Evolutionary conservation across 1,139 yeast genomes (phyloP), one percentile per base, ranked within the genome.

Genomic region (Yamadazyma spencermartinsiae): DNA sequence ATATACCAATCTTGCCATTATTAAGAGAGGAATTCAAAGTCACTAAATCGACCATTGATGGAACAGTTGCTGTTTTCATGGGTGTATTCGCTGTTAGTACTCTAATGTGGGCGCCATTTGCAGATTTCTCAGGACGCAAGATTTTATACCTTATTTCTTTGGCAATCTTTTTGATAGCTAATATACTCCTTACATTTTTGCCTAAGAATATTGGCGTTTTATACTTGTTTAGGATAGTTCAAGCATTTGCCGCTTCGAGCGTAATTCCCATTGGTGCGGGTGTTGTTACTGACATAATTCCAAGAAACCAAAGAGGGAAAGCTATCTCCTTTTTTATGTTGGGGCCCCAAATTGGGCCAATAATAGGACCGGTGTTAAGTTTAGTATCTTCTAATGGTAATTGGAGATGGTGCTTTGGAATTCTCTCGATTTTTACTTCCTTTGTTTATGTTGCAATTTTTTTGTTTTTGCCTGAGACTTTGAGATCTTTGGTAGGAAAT

Each of bases 51-150:
- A 55, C 71, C 0, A 74, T 79, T 26, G 77, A 79, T 55, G 80
- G 80, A 17, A 78, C 85, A 0, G 82, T 80, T 0, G 72, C 84
- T 0, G 79, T 74, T 0, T 78, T 79, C 43, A 78, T 79, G 82
- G 75, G 63, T 3, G 70, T 68, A 2, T 77, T 75, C 59, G 79
- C 80, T 13, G 55, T 77, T 35, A 74, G 79, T 0, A 84, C 80
- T 1, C 51, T 74, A 37, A 45, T 73, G 33, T 79, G 80, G 85
- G 84, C 78, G 4, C 61, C 72, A 2, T 69, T 65, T 62, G 79
- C 84, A 2, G 85, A 79, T 50, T 60, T 65, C 44, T 80, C 81
- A 6, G 85, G 85, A 0, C 59, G 85, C 37, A 79, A 79, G 50
- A 54, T 65, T 8, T 53, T 78, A 13, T 78, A 78, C 44, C 41